Evolutionary conservation across 2,329 filamentous ascomycete genomes (phyloP).

Genomic region (Lecanosticta acicola): DNA sequence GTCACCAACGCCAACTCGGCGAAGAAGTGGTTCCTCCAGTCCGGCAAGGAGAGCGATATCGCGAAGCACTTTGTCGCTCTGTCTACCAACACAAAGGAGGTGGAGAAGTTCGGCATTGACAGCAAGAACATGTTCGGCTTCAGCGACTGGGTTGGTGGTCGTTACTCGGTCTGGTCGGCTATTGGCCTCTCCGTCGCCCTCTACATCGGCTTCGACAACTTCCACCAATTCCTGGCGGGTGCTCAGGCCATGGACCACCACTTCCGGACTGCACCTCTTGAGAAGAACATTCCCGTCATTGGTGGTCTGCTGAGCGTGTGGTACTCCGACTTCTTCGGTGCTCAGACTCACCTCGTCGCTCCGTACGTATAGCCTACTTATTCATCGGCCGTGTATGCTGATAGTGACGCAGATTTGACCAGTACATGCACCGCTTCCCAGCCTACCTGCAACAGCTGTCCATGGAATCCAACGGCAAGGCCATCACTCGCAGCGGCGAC

Average conservation of each 20-base stretch:
- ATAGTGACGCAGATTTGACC: slow-evolving; percentile 66
- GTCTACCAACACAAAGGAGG: slow-evolving; percentile 90
- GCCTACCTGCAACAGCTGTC: slow-evolving; percentile 98
- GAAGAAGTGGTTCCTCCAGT: slow-evolving; percentile 93
- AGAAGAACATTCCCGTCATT: slow-evolving; percentile 90
- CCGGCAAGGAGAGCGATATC: slow-evolving; percentile 65
- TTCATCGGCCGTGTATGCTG: slow-evolving; percentile 12
- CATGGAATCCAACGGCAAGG: slow-evolving; percentile 99
- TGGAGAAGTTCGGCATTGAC: slow-evolving; percentile 98
- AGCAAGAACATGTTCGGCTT: slow-evolving; percentile 99
- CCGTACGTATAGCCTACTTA: slow-evolving; percentile 57
- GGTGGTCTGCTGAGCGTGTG: slow-evolving; percentile 92
- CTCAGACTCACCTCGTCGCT: slow-evolving; percentile 94
- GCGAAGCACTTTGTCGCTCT: slow-evolving; percentile 98
- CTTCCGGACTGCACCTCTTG: slow-evolving; percentile 83
- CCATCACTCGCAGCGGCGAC: slow-evolving; percentile 78
- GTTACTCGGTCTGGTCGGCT: slow-evolving; percentile 98
- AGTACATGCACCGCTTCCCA: slow-evolving; percentile 98
- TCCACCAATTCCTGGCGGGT: slow-evolving; percentile 89
- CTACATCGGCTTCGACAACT: slow-evolving; percentile 97
- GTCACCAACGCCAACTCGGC: slow-evolving; percentile 95
- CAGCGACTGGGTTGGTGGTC: slow-evolving; percentile 95
- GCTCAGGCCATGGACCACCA: slow-evolving; percentile 98
- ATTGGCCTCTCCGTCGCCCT: slow-evolving; percentile 92
- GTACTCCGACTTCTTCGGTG: slow-evolving; percentile 98